Evolutionary conservation across 257 asterid species (phyloP).

Genomic region (Gardenia jasminoides): DNA sequence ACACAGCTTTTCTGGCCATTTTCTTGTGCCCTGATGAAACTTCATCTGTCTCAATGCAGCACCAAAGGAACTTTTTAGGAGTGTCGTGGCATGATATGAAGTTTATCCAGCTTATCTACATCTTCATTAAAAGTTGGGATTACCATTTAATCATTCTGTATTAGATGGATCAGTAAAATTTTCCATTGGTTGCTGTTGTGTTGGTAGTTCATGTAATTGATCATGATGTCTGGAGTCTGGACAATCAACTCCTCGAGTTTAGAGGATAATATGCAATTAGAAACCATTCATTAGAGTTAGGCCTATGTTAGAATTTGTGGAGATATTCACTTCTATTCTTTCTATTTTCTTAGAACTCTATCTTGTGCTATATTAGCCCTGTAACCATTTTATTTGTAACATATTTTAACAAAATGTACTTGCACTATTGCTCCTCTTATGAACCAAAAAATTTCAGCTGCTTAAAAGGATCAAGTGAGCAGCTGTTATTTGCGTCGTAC

Average conservation of each 20-base stretch:
- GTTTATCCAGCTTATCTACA: constrained; percentile 3
- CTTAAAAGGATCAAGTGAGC: neutral
- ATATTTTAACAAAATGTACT: neutral
- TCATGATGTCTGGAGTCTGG: neutral
- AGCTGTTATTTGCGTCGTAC: neutral
- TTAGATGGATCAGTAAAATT: neutral
- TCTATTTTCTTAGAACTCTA: neutral
- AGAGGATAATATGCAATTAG: constrained; percentile 9
- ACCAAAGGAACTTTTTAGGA: constrained; percentile 76
- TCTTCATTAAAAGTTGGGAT: neutral
- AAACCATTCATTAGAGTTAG: neutral
- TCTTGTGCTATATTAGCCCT: neutral
- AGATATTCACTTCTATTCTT: neutral
- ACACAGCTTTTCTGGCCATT: neutral
- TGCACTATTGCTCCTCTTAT: neutral
- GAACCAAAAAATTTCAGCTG: neutral
- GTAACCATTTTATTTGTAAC: neutral
- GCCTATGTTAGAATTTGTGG: neutral
- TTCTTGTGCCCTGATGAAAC: constrained; percentile 15
- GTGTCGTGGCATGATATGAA: constrained; percentile 40
- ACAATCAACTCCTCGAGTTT: neutral
- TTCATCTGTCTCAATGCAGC: constrained; percentile 44
- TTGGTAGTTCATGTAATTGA: neutral
- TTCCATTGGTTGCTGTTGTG: neutral
- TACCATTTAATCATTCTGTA: neutral